A percentile compares a stretch with the other conserved stretches of the same genome.
Conservation (phyloP, 805 yeast genomes). For the Ogataea philodendri region DNA sequence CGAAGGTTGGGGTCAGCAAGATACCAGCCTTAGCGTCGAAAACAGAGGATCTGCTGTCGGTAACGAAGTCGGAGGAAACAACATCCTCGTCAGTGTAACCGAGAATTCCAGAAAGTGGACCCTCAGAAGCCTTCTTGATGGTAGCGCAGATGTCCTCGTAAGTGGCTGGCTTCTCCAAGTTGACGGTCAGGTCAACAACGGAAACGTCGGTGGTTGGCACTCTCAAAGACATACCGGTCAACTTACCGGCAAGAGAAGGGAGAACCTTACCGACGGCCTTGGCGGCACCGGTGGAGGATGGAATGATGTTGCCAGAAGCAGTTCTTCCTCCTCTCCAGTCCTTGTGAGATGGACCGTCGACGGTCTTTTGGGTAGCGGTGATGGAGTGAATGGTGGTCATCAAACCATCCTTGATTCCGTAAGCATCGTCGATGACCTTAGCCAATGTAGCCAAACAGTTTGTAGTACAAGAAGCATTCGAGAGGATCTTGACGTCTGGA, state of each 20-base stretch:
- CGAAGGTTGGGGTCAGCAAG: constrained; percentile 80
- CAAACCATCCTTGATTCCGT: constrained; percentile 87
- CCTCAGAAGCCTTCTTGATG: constrained; percentile 73
- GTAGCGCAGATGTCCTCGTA: constrained; percentile 81
- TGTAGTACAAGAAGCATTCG: constrained; percentile 95
- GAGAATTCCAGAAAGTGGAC: constrained; percentile 73
- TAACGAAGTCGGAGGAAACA: constrained; percentile 85
- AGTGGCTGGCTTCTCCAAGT: constrained; percentile 70
- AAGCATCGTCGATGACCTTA: constrained; percentile 80
- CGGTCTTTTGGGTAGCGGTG: constrained; percentile 95
- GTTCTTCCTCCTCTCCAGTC: constrained; percentile 99
- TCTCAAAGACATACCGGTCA: constrained; percentile 92
- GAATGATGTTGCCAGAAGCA: constrained; percentile 92
- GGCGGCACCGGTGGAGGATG: constrained; percentile 96
- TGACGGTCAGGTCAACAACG: constrained; percentile 88
- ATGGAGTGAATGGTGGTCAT: constrained; percentile 97
- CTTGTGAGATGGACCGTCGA: constrained; percentile 95
- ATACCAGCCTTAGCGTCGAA: constrained; percentile 92
- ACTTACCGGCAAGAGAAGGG: constrained; percentile 86
- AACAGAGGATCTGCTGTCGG: constrained; percentile 82
- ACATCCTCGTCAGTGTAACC: constrained; percentile 93
- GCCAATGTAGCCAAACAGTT: constrained; percentile 95
- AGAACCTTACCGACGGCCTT: constrained; percentile 96
- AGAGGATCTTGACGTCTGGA: constrained; percentile 70
- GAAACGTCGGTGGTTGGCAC: constrained; percentile 94